Percentiles rank a stretch among this genome's conserved stretches.
These are phyloP conservation scores for Trichoderma afroharzianum DNA, from an alignment of 2,329 filamentous ascomycete species.

Conservation along the genomic window DNA sequence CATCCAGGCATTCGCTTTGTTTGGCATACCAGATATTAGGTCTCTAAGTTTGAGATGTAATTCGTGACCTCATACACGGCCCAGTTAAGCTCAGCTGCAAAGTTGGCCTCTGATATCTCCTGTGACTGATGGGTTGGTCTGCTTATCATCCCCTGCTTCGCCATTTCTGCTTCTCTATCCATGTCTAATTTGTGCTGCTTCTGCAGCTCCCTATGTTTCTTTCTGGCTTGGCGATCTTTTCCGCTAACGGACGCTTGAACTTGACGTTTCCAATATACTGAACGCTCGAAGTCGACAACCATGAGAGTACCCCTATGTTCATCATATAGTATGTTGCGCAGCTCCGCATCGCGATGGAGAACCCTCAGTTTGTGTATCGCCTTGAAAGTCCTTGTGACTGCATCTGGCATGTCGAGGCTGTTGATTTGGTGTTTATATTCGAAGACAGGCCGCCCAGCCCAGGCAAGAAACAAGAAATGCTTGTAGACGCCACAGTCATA, in stretches of 20 bases:
- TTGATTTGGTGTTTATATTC: background rate
- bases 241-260: background rate
- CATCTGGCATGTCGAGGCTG: background rate
- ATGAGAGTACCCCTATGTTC: slow-evolving; percentile 23
- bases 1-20: no score
- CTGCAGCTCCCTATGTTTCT: background rate
- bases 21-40: no score
- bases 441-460: slow-evolving; percentile 15
- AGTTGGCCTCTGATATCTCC: background rate
- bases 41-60: background rate
- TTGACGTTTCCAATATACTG: background rate
- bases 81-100: background rate
- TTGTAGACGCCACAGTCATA: slow-evolving; percentile 29
- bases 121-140: background rate
- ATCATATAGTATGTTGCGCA: slow-evolving; percentile 33
- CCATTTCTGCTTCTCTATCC: background rate
- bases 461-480: slow-evolving; percentile 35
- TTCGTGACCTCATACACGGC: background rate
- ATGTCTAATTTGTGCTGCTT: background rate
- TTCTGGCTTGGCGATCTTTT: background rate
- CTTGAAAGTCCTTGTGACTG: background rate
- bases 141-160: no score
- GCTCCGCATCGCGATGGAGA: slow-evolving; percentile 29
- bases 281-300: slow-evolving; percentile 30
- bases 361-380: slow-evolving; percentile 22